phyloP scores from a whole-genome alignment of 106 monocot species.

The Iris macrosiphon region DNA sequence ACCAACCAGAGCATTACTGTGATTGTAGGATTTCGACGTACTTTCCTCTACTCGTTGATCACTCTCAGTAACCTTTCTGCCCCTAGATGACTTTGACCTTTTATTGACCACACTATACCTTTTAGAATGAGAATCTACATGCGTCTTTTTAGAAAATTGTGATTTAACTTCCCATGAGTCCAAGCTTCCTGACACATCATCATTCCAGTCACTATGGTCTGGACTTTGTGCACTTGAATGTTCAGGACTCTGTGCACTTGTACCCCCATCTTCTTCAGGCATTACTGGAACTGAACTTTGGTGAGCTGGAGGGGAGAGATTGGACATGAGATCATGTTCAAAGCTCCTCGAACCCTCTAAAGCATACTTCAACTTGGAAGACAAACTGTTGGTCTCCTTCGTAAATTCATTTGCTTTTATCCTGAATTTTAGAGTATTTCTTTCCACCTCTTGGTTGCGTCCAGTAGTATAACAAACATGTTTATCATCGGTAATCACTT shows the following conservation, averaged over 20 bases:
- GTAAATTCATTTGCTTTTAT: conserved; percentile 53
- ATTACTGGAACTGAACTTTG: conserved; percentile 5
- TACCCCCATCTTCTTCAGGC: conserved; percentile 32
- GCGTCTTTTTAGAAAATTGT: conserved; percentile 13
- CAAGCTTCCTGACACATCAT: conserved; percentile 25
- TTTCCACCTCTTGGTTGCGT: conserved; percentile 12
- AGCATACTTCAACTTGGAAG: conserved; percentile 25
- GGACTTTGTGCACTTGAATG: too few relatives aligned
- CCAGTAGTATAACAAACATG: conserved; percentile 3
- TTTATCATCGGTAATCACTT: conserved; percentile 6
- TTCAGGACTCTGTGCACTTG: conserved; percentile 32
- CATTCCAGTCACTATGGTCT: conserved; percentile 28
- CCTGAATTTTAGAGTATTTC: conserved; percentile 37
- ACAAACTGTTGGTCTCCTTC: conserved; percentile 27
- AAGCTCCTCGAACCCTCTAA: conserved; percentile 24
- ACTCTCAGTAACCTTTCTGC: conserved; percentile 24
- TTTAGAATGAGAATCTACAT: conserved; percentile 23
- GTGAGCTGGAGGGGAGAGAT: conserved; percentile 4
- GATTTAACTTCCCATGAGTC: conserved; percentile 11
- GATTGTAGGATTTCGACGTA: conserved; percentile 30
- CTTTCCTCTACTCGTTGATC: conserved; percentile 39
- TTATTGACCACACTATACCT: conserved; percentile 49
- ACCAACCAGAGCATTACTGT: conserved; percentile 19
- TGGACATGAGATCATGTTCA: conserved; percentile 22
- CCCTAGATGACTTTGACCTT: conserved; percentile 43